Percentiles rank a stretch among this genome's conserved stretches.
Conservation (phyloP, 495 filamentous ascomycete species). For the Lepraria neglecta region DNA sequence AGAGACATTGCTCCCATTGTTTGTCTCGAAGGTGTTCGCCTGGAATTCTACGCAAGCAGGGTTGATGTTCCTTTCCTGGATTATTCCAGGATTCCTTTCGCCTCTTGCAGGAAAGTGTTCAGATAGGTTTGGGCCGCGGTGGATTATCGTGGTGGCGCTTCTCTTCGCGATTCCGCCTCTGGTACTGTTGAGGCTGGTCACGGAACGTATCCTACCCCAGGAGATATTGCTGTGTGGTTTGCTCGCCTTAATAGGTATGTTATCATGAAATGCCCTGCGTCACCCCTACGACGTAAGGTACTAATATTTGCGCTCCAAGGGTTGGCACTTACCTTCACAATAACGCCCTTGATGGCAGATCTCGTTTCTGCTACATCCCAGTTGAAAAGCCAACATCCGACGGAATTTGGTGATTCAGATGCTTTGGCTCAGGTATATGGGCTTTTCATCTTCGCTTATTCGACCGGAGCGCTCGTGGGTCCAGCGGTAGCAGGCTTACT, state of each 20-base stretch:
- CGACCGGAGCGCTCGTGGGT: slow-evolving; percentile 18
- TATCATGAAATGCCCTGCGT: no score
- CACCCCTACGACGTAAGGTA: no score
- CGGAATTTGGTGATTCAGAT: slow-evolving; percentile 10
- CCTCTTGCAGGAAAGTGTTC: slow-evolving; percentile 56
- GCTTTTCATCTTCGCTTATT: slow-evolving; percentile 22
- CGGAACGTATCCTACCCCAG: slow-evolving; percentile 47
- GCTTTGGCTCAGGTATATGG: slow-evolving; percentile 20
- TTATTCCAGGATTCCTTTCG: slow-evolving; percentile 61
- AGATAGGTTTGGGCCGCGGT: slow-evolving; percentile 61
- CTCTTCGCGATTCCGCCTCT: slow-evolving; percentile 51
- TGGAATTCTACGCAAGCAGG: slow-evolving; percentile 66
- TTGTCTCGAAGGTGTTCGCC: slow-evolving; percentile 53
- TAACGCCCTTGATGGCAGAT: slow-evolving; percentile 12
- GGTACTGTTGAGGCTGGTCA: slow-evolving; percentile 60
- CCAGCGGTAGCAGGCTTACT: slow-evolving; percentile 18
- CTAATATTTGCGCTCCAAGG: background rate
- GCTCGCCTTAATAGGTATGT: slow-evolving; percentile 49
- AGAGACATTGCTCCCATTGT: slow-evolving; percentile 59
- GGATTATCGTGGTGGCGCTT: slow-evolving; percentile 56
- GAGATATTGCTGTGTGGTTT: slow-evolving; percentile 59
- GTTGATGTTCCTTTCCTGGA: slow-evolving; percentile 62
- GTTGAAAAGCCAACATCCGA: background rate
- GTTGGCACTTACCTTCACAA: slow-evolving; percentile 10
- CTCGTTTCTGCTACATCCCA: slow-evolving; percentile 9